Base-by-base conservation (phyloP, 1,284 basidiomycete species). In the Violaceomyces palustris region DNA sequence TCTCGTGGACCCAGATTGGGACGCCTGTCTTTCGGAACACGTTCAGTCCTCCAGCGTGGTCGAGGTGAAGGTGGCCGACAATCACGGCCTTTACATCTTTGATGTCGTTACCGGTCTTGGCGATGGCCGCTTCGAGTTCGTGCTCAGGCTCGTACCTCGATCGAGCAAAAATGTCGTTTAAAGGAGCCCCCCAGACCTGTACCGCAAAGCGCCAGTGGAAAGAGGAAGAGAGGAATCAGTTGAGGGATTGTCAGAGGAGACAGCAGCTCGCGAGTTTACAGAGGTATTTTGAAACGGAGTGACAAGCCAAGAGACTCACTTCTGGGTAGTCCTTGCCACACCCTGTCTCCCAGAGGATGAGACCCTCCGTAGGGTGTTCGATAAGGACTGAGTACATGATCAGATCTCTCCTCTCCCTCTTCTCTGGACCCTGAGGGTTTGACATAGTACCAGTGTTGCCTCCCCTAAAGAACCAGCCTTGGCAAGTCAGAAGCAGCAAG, bases 321-420 rank as follows among this genome's bases (percentile, higher is more conserved):
- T 47, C 46, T 7, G 50, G 54, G 26, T 60, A 62, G 22, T 65
- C 60, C 26, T 57, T 59, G 22, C 67, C 65, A n/a, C 47, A 61
- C 8, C 69, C 69, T 2, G 63, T 65, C 49, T 71, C 69, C 61
- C 60, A 71, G 2, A 72, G 47, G 22, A 71, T 68, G 6, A 71
- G 39, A 6, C 69, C 69, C 29, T 64, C 69, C 29, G 51, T 43
- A 10, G 69, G 69, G 43, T 69, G 67, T 18, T 67, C 67, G 47
- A 71, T 72, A 21, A 71, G 50, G 11, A 65, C 60, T 3, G 50
- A 35, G 30, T 65, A 67, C 52, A 63, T 53, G 42, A 62, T 52
- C 8, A 67, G 34, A 15, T 67, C 62, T 2, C 64, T 29, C 11
- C 64, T 43, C 32, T 63, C 61, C 1, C 37, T 59, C 17, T 50